These are phyloP conservation scores for Hymenotorrendiella dingleyae DNA, from an alignment of 2,329 filamentous ascomycete species.

Conservation along the genomic window DNA sequence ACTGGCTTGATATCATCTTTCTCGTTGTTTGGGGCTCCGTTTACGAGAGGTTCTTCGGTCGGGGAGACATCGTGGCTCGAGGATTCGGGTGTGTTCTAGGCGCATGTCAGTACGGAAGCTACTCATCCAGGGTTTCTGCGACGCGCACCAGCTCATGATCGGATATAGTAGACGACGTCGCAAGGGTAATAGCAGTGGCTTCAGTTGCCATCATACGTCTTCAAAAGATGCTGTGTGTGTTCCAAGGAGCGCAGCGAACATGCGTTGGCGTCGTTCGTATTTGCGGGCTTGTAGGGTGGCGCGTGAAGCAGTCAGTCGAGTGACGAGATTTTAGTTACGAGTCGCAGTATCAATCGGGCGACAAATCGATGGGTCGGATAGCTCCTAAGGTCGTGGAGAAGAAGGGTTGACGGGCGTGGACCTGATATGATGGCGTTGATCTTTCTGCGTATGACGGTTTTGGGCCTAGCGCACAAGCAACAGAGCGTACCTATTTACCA, in stretches of 20 bases:
- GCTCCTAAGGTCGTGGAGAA: conserved; percentile 12
- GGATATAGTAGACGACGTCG: conserved; percentile 26
- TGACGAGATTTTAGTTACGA: no score
- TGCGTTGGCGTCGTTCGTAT: conserved; percentile 26
- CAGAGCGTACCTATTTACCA: no score
- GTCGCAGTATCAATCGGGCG: conserved; percentile 11
- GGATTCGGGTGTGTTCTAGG: conserved; percentile 39
- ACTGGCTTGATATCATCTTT: conserved; percentile 49
- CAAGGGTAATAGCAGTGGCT: conserved; percentile 45
- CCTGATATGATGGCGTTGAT: background rate
- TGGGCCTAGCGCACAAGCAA: no score
- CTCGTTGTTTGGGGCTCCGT: conserved; percentile 38
- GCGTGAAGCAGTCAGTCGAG: conserved; percentile 2
- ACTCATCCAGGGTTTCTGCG: background rate
- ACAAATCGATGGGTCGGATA: conserved; percentile 8
- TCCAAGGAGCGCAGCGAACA: conserved; percentile 29
- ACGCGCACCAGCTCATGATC: conserved; percentile 29
- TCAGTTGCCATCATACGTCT: conserved; percentile 62
- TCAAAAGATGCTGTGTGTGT: conserved; percentile 31
- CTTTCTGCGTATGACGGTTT: background rate
- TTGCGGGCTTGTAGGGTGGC: conserved; percentile 17
- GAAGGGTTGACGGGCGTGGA: conserved; percentile 1
- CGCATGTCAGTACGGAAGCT: conserved; percentile 18
- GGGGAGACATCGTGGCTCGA: conserved; percentile 41
- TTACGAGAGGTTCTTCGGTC: conserved; percentile 35